Evolutionary conservation across 768 basidiomycete genomes (phyloP).

Genomic region (Lepiota venenata): DNA sequence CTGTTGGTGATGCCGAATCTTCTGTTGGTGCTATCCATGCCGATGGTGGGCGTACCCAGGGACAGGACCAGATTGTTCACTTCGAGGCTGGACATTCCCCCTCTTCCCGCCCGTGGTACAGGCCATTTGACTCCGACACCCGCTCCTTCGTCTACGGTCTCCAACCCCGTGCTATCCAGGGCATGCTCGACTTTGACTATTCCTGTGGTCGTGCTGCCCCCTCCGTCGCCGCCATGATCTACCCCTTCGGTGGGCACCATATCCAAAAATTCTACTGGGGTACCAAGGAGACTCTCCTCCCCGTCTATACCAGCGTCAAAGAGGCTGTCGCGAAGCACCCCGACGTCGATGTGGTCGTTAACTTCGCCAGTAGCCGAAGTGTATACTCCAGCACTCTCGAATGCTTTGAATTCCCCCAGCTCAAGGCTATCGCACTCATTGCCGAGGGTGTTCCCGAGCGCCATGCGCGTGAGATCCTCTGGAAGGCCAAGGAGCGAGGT

Average conservation of each 20-base stretch:
- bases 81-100: constrained; percentile 57
- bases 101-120: constrained; percentile 67
- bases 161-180: constrained; percentile 98
- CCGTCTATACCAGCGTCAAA: constrained; percentile 89
- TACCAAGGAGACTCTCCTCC: constrained; percentile 96
- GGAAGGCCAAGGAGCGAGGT: constrained; percentile 78
- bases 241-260: constrained; percentile 99
- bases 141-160: constrained; percentile 98
- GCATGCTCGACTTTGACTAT: constrained; percentile 96
- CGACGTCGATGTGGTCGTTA: constrained; percentile 96
- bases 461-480: constrained; percentile 94
- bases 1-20: constrained; percentile 36
- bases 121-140: constrained; percentile 92
- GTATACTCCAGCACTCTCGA: constrained; percentile 96
- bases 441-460: constrained; percentile 99
- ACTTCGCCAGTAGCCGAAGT: constrained; percentile 93
- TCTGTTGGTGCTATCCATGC: constrained; percentile 71
- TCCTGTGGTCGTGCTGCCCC: constrained; percentile 91
- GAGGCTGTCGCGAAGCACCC: constrained; percentile 94
- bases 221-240: constrained; percentile 98
- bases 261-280: constrained; percentile 99
- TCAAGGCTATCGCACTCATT: constrained; percentile 80
- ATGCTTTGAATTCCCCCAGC: constrained; percentile 61
- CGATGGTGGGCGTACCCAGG: constrained; percentile 77
- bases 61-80: constrained; percentile 86